These are phyloP conservation scores for Cucumis variabilis DNA, from an alignment of 331 rosid genomes.

Conservation along the genomic window DNA sequence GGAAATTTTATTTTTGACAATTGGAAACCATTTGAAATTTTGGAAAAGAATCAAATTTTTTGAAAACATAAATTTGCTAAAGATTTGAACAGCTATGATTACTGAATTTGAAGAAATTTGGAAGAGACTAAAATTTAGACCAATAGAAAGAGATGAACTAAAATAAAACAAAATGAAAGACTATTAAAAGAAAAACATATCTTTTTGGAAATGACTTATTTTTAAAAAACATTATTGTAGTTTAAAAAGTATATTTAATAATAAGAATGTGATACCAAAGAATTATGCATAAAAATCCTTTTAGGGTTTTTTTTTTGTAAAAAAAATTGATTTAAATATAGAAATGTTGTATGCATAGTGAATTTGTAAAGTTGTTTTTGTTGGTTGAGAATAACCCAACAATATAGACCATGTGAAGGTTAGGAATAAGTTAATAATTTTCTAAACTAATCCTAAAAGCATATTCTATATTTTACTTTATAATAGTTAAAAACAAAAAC, in stretches of 20 bases:
- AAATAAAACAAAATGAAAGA: no score
- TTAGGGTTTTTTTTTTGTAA: not conserved
- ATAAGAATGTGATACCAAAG: not conserved
- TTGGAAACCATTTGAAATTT: no score
- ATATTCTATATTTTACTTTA: not conserved
- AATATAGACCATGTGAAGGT: not conserved
- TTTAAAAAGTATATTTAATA: not conserved
- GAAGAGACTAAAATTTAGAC: no score
- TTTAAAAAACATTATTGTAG: not conserved
- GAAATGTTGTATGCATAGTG: not conserved
- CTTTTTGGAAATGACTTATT: no score
- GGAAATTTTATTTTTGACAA: no score
- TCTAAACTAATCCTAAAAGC: not conserved
- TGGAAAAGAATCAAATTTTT: no score
- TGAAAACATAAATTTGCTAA: no score
- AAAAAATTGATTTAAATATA: not conserved
- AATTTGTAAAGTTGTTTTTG: not conserved
- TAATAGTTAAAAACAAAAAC: not conserved
- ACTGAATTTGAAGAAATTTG: no score
- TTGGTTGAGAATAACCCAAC: conserved; percentile 20
- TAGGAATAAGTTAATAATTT: not conserved
- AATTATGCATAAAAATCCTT: not conserved
- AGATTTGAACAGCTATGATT: no score
- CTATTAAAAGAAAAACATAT: no score
- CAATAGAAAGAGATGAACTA: no score